Base-by-base conservation (phyloP, 2,329 filamentous ascomycete species). In the Dactylellina cionopaga region DNA sequence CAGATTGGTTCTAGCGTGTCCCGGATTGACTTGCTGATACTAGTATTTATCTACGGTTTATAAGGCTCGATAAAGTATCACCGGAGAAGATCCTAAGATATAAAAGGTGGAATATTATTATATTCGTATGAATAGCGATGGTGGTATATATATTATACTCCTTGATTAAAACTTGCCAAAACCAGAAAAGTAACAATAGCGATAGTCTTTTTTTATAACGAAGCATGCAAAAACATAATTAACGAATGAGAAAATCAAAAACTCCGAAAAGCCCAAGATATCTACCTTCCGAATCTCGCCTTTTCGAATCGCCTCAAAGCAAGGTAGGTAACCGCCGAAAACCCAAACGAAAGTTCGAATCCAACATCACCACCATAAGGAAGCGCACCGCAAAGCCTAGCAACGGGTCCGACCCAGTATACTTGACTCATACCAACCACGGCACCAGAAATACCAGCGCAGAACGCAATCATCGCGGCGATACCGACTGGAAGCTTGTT, bases 391-490 rank as follows among this genome's bases (percentile, higher is more conserved):
- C 88, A 87, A 27, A 86, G 81, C 66, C 83, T 82, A 0, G 88
- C 89, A 73, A 92, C 87, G 0, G 89, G 89, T 0, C 90, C 90
- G 0, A 86, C 85, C 75, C 83, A 90, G 88, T 89, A 92, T 0
- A 82, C 79, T 79, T 92, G 89, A 15, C 85, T 85, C 88, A 92
- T 92, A 4, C 90, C 89, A 5, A 86, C 81, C 1, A 90, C 83
- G 76, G 90, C 88, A 11, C 90, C 90, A 11, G 84, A 83, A 37
- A 89, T 80, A 54, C 90, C 90, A 60, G 85, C 85, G 76, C 82
- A 82, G 79, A 91, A 91, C 0, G 89, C 87, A 1, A 83, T 75
- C 9, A 87, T 75, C 3, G 89, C 89, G 0, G 89, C 88, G 51
- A 89, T 82, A 7, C 89, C 87, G 0, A 85, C 83, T 0, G 90